Base-by-base conservation (phyloP, 176 grass and related monocot genomes). In the Ampelocalamus luodianensis region DNA sequence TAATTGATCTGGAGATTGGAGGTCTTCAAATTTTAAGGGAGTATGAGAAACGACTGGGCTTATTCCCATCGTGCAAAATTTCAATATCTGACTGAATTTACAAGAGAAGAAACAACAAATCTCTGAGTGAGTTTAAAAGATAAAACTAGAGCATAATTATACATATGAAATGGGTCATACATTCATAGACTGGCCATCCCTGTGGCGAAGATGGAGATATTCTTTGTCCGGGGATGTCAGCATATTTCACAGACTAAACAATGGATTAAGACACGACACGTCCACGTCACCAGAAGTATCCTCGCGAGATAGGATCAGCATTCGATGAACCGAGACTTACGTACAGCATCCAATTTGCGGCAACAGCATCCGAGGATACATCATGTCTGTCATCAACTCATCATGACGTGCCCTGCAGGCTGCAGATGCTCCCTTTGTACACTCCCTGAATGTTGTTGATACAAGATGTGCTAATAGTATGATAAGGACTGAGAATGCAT, bases 291-390 rank as follows among this genome's bases (percentile, higher is more conserved):
- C 29, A 36, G 29, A 36, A 39, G 3, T 22, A 43, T n/a, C 61
- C 26, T 36, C 7, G 60, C 59, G 3, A 49, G 18, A 34, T 38
- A 39, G 32, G 22, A 13, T 65, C 32, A 54, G 78, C 11, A 32
- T 51, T n/a, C 42, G 43, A n/a, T 10, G 29, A 68, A 67, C 11
- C 18, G 1, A 14, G 32, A 55, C 64, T 18, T 65, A 37, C 18
- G 20, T 45, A 36, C 11, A 32, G n/a, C 32, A 59, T 65, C 40
- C 27, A 55, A 37, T 51, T 72, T 6, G 8, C 34, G 42, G 7
- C 24, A 63, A 49, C 32, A 79, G 27, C 39, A 86, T 79, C 53
- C 42, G 45, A 80, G 49, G 72, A 74, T 36, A 12, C 9, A 26
- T 26, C 46, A 40, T 72, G 74, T 56, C 11, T 76, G 51, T 46